Evolutionary conservation across 108 stramenopile species (phyloP).

Genomic region (Bacterosira constricta): DNA sequence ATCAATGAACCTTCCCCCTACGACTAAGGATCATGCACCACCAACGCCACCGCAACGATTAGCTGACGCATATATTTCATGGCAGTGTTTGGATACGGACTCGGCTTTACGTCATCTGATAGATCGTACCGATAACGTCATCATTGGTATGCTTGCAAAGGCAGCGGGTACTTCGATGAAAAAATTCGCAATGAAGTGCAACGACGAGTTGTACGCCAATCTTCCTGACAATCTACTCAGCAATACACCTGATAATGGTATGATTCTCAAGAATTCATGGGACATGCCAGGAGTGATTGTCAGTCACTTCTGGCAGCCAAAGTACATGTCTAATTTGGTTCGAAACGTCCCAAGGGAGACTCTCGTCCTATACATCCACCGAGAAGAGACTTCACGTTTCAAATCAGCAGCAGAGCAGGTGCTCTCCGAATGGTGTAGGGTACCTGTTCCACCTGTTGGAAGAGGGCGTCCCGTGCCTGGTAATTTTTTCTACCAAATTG

Average conservation of each 20-base stretch:
- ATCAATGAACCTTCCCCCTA: no score
- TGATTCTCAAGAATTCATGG: constrained; percentile 16
- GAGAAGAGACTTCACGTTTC: constrained; percentile 41
- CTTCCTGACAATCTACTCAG: background rate
- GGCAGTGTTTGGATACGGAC: constrained; percentile 7
- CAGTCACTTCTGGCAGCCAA: constrained; percentile 2
- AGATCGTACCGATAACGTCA: constrained; percentile 21
- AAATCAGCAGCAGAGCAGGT: constrained; percentile 30
- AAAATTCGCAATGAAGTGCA: constrained; percentile 15
- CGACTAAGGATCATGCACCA: no score
- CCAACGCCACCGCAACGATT: background rate
- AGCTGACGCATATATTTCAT: background rate
- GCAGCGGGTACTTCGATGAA: constrained; percentile 33
- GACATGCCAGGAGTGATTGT: constrained; percentile 15
- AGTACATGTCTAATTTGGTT: constrained; percentile 1
- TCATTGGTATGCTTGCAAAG: constrained; percentile 24
- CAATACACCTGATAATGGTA: background rate
- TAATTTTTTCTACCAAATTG: constrained; percentile 7
- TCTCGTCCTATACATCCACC: constrained; percentile 45
- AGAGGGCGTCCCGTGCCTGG: no score
- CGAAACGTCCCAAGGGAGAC: constrained; percentile 9
- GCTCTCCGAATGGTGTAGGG: constrained; percentile 9
- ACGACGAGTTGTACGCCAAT: background rate
- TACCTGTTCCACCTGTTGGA: no score
- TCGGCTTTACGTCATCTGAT: constrained; percentile 18